These are phyloP conservation scores for Pichia pseudocactophila DNA, from an alignment of 805 yeast species.

Conservation along the genomic window DNA sequence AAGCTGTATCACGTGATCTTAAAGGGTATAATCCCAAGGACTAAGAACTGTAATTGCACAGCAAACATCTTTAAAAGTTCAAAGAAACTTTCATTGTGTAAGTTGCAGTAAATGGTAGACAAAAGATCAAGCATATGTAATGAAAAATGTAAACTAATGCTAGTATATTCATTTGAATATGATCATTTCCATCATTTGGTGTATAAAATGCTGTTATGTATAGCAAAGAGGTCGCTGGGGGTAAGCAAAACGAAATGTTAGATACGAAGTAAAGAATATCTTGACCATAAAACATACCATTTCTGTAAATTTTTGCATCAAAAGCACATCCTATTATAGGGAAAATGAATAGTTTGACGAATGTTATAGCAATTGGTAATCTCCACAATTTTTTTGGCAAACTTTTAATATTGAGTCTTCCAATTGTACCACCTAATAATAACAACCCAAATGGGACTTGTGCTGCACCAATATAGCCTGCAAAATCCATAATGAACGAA, in stretches of 20 bases:
- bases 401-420: slow-evolving; percentile 52
- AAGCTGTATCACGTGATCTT: too few species aligned
- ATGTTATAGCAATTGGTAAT: slow-evolving; percentile 48
- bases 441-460: slow-evolving; percentile 82
- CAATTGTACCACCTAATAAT: slow-evolving; percentile 79
- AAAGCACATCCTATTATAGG: slow-evolving; percentile 75
- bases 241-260: slow-evolving; percentile 68
- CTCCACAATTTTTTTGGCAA: slow-evolving; percentile 68
- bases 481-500: slow-evolving; percentile 75
- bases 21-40: too few species aligned
- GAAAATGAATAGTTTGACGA: slow-evolving; percentile 51
- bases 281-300: slow-evolving; percentile 59
- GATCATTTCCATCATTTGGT: slow-evolving; percentile 46
- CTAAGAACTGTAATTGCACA: too few species aligned
- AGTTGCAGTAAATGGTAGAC: slow-evolving; percentile 68
- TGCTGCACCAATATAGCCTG: slow-evolving; percentile 75
- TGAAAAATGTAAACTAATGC: slow-evolving; percentile 70
- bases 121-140: slow-evolving; percentile 56
- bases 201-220: slow-evolving; percentile 84
- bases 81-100: slow-evolving; percentile 51
- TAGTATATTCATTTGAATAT: slow-evolving; percentile 74
- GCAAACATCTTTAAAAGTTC: slow-evolving; percentile 23
- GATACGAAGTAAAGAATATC: slow-evolving; percentile 61
- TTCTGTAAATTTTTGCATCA: slow-evolving; percentile 48
- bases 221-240: slow-evolving; percentile 81